Evolutionary conservation across 148 eudicot genomes (phyloP), one percentile per base, ranked within the genome.

Genomic region (Hydrangea macrophylla): DNA sequence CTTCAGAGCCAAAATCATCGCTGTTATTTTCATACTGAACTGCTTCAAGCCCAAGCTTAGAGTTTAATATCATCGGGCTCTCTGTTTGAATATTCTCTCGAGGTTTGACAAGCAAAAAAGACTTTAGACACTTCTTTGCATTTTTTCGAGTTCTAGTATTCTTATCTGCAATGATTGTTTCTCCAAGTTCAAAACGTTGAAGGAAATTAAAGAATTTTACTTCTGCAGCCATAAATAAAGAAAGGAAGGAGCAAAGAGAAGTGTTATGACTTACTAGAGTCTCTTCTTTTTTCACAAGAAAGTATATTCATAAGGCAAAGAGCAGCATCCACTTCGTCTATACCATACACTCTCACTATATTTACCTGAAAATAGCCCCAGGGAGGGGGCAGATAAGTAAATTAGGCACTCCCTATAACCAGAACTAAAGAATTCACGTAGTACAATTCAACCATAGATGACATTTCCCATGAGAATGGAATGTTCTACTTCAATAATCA

Each of bases 311-410:
- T 67, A 42, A 84, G 79, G 68, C 74, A 62, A 71, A 73, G 74
- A 36, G 88, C 85, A 30, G 88, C 88, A 42, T 76, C 69, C 9
- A 78, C 72, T 36, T 60, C 83, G 35, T 84, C 83, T 54, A 77
- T 30, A 56, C 79, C 77, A 74, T 78, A 64, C n/a, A 78, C 82
- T 69, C 88, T 73, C 64, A 81, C 88, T 63, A 84, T 73, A 45
- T 76, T 73, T 42, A 84, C 84, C 87, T 84, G 67, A n/a, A n/a
- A n/a, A n/a, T n/a, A n/a, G n/a, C n/a, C n/a, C n/a, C n/a, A n/a
- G n/a, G n/a, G n/a, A n/a, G 18, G 12, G 30, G 31, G 33, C 30
- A 12, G 17, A 37, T 24, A 62, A 32, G n/a, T 17, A 50, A 7
- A 26, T 32, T 35, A 55, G 24, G 20, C 51, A 36, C 50, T 18